These are phyloP conservation scores for Populus ilicifolia DNA, from an alignment of 345 rosid genomes.

Conservation along the genomic window DNA sequence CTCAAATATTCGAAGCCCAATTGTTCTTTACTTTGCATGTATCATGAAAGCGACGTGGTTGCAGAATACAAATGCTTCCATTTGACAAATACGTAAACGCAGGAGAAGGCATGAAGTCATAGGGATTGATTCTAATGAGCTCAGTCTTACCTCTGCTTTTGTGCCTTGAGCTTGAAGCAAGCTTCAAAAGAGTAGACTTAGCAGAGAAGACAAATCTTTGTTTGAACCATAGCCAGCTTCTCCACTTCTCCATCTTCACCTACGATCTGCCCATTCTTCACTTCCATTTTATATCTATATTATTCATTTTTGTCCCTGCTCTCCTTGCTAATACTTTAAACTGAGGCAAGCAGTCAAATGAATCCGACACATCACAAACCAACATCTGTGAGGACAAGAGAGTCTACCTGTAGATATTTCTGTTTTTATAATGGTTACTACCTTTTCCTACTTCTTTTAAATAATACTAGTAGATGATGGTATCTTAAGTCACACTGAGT, in stretches of 20 bases:
- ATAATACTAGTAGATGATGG: neutral
- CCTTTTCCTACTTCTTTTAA: neutral
- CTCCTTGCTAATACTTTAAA: constrained; percentile 20
- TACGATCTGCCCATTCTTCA: neutral
- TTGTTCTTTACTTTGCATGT: too few species aligned
- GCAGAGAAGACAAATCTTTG: constrained; percentile 30
- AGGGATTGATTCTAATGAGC: neutral
- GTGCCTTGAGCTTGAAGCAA: constrained; percentile 31
- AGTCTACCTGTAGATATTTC: neutral
- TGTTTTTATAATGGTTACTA: neutral
- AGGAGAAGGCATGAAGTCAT: neutral
- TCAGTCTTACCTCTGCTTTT: constrained; percentile 40
- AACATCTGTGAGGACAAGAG: constrained; percentile 29
- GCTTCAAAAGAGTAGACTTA: constrained; percentile 36
- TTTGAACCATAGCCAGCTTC: constrained; percentile 32
- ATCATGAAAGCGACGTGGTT: neutral
- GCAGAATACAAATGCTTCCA: neutral
- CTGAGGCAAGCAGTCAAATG: constrained; percentile 18
- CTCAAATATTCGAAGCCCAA: too few species aligned
- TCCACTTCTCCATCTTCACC: constrained; percentile 38
- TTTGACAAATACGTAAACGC: neutral
- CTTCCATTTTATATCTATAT: neutral
- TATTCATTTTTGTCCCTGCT: neutral
- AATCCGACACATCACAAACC: constrained; percentile 34
- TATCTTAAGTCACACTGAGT: neutral